These are phyloP conservation scores for Apostasia shenzhenica DNA, from an alignment of 106 monocot species.

Conservation along the genomic window DNA sequence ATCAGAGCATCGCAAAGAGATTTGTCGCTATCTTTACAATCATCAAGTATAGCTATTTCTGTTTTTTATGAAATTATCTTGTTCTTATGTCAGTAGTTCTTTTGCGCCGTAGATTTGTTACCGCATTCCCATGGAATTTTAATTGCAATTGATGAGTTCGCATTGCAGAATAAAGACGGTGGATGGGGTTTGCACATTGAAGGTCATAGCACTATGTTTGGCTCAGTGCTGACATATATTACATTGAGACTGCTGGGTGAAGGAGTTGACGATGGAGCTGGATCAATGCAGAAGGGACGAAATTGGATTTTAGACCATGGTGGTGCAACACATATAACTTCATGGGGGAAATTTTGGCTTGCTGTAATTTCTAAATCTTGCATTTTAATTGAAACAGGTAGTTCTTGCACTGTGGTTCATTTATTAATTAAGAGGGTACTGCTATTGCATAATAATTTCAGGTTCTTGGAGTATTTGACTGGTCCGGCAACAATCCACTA, in stretches of 20 bases:
- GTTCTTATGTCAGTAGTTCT: background rate
- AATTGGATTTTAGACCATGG: conserved; percentile 85
- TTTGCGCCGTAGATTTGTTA: background rate
- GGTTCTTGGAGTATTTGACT: conserved; percentile 93
- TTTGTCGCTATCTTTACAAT: conserved; percentile 73
- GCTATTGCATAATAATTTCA: conserved; percentile 14
- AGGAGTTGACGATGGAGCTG: conserved; percentile 51
- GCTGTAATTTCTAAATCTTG: conserved; percentile 29
- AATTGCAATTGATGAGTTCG: background rate
- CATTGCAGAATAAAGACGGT: conserved; percentile 80
- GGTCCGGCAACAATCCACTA: conserved; percentile 90
- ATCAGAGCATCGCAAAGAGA: conserved; percentile 54
- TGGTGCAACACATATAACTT: conserved; percentile 51
- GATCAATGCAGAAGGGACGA: conserved; percentile 61
- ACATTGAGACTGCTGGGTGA: conserved; percentile 78
- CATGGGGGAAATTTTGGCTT: conserved; percentile 94
- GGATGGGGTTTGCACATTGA: conserved; percentile 90
- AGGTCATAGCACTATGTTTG: conserved; percentile 86
- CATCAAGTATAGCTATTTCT: conserved; percentile 40
- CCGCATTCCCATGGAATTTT: background rate
- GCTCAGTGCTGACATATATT: conserved; percentile 60
- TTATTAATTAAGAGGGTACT: background rate
- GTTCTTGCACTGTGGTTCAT: background rate
- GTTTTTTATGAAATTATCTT: background rate
- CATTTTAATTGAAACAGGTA: background rate